phyloP scores from a whole-genome alignment of 306 rosid genomes.

The Pachyrhizus erosus region DNA sequence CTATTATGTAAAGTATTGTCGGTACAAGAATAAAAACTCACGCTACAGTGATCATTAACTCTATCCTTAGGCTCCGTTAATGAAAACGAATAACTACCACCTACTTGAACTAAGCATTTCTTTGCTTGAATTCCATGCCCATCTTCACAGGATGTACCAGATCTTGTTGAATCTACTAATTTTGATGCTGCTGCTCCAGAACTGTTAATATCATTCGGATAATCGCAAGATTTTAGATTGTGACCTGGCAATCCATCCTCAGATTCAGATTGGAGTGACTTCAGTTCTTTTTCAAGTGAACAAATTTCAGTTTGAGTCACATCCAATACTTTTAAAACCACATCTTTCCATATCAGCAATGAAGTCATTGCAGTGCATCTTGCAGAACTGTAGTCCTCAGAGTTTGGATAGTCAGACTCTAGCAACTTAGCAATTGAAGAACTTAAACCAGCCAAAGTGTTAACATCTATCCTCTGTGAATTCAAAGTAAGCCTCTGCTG shows the following conservation, averaged over 20 bases:
- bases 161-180: too few species aligned
- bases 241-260: slow-evolving; percentile 46
- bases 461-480: slow-evolving; percentile 65
- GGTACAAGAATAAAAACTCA: slow-evolving; percentile 30
- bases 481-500: slow-evolving; percentile 45
- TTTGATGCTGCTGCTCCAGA: too few species aligned
- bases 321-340: slow-evolving; percentile 76
- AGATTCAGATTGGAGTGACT: slow-evolving; percentile 52
- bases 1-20: slow-evolving; percentile 43
- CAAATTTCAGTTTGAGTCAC: slow-evolving; percentile 79
- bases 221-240: slow-evolving; percentile 47
- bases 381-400: slow-evolving; percentile 50
- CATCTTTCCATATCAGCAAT: slow-evolving; percentile 71
- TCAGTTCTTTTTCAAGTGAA: slow-evolving; percentile 79
- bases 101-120: too few species aligned
- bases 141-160: too few species aligned
- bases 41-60: slow-evolving; percentile 27
- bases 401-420: slow-evolving; percentile 59
- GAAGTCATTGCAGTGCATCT: slow-evolving; percentile 64
- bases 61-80: slow-evolving; percentile 38
- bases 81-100: not conserved
- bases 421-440: slow-evolving; percentile 59
- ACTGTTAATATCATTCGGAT: too few species aligned
- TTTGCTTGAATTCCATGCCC: too few species aligned
- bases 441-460: slow-evolving; percentile 55